Percentiles rank a stretch among this genome's conserved stretches.
These are phyloP conservation scores for Liriodendron chinense DNA, from an alignment of 164 flowering plant genomes.

Conservation along the genomic window DNA sequence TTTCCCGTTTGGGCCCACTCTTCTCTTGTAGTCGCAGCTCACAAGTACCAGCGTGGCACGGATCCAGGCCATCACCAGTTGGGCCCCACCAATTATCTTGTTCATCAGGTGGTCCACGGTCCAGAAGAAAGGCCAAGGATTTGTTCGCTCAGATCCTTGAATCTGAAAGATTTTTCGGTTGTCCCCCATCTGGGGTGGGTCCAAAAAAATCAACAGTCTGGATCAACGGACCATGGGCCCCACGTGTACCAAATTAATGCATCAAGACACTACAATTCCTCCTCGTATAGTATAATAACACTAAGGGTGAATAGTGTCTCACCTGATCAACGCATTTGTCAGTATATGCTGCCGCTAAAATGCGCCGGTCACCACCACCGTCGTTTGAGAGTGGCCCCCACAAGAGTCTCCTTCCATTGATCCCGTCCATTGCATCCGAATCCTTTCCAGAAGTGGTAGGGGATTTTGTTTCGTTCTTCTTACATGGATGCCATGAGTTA, in stretches of 20 bases:
- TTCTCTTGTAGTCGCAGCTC: too few relatives aligned
- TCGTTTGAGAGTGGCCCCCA: neutral
- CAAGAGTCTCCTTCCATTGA: constrained; percentile 12
- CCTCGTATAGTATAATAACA: too few relatives aligned
- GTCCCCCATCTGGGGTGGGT: neutral
- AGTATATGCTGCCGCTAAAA: constrained; percentile 13
- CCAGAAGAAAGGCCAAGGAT: too few relatives aligned
- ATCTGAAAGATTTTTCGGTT: neutral
- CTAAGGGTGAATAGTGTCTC: neutral
- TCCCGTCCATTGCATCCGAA: neutral
- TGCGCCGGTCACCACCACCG: constrained; percentile 3
- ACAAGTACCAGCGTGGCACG: neutral
- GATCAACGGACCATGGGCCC: neutral
- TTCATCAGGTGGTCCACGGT: too few relatives aligned
- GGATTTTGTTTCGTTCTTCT: constrained; percentile 8
- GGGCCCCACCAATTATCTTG: neutral
- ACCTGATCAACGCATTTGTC: constrained; percentile 29
- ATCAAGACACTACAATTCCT: neutral
- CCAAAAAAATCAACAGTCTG: neutral
- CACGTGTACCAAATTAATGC: neutral
- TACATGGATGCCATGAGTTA: constrained; percentile 48
- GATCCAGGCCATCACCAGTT: neutral
- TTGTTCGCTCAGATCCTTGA: neutral
- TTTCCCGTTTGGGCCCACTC: too few relatives aligned
- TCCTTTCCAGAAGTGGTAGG: neutral